Evolutionary conservation across 2,329 filamentous ascomycete species (phyloP), one percentile per base, ranked within the genome.

Genomic region (Mollisiaceae sp.): DNA sequence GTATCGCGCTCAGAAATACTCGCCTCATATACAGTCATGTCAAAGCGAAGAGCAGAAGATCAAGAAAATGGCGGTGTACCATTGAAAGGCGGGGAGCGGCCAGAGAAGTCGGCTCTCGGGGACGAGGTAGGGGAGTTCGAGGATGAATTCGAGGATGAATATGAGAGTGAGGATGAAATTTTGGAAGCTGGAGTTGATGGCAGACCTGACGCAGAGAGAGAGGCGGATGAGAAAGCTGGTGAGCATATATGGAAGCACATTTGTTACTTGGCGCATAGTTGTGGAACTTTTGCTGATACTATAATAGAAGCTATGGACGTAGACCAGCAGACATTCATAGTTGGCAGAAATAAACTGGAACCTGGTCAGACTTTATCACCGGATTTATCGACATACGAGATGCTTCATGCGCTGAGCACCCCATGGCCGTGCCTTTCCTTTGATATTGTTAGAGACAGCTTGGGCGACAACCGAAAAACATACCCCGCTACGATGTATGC

Each of bases 401-500:
- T 99, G 93, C 88, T 99, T 66, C 95, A 99, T 83, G 93, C 89
- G 67, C 86, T 99, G 69, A 95, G 91, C 78, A 94, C 94, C 8
- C 93, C 93, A 0, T 99, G 95, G 95, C 95, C 95, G 2, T 99
- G 95, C 77, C 86, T 99, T 18, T 98, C 94, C 1, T 97, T 97
- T 79, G 95, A 98, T 77, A 90, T 99, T 66, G 80, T 99, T 68
- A 89, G 86, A 73, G 95, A 99, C 80, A 84, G 85, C 60, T 86
- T 99, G 20, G 95, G 95, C 71, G 91, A 97, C 76, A 89, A 93
- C 78, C 90, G 95, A 75, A 96, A 90, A 78, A 89, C 90, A n/a
- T 99, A 96, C 79, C 95, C 95, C 32, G 93, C 93, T 59, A 97
- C 94, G 65, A 90, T 97, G 81, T 99, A 98, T 81, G 91, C 94